Base-by-base conservation (phyloP, 2,329 filamentous ascomycete species). In the Helotiales sp. region DNA sequence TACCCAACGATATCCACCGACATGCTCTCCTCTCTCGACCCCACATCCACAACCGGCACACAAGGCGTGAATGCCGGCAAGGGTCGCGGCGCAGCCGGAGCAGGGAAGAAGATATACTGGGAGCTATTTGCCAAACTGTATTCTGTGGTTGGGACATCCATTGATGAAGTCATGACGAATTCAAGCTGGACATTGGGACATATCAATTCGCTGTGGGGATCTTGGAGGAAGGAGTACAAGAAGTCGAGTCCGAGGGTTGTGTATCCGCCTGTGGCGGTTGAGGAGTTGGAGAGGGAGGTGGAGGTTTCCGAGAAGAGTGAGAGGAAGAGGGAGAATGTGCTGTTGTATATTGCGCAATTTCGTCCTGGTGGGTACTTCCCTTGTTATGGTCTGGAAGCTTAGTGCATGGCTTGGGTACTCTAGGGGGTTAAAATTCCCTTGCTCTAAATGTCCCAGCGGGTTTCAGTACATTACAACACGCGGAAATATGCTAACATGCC, bases 1-100 rank as follows among this genome's bases (percentile, higher is more conserved):
- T 99, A 98, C 77, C 96, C 96, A 0, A 98, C 95, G 64, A 99
- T 99, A 63, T 97, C 94, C 2, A 99, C 93, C 60, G 96, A 99
- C 76, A 99, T 99, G 96, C 87, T 99, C 3, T 86, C 88, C 24
- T 95, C 92, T 20, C 87, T 97, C 4, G 87, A 93, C 72, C 87
- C 91, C 8, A 78, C 78, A 8, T 86, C 84, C 1, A 70, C 80
- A 37, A 86, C 83, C 57, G 91, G 89, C 15, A 78, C 78, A 64
- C 90, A 87, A 79, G 91, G 95, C 2, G 84, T 97, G 64, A 96
- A 98, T 77, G 92, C 94, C 4, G 94, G 95, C 34, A 86, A 91
- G 63, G 95, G 93, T 2, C 84, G 83, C 32, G 95, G 95, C 0
- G 75, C 85, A 30, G 89, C 87, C 67, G 95, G 95, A 11, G 77